Evolutionary conservation across 2,329 filamentous ascomycete species (phyloP), one percentile per base, ranked within the genome.

Genomic region (Fusarium devonianum): DNA sequence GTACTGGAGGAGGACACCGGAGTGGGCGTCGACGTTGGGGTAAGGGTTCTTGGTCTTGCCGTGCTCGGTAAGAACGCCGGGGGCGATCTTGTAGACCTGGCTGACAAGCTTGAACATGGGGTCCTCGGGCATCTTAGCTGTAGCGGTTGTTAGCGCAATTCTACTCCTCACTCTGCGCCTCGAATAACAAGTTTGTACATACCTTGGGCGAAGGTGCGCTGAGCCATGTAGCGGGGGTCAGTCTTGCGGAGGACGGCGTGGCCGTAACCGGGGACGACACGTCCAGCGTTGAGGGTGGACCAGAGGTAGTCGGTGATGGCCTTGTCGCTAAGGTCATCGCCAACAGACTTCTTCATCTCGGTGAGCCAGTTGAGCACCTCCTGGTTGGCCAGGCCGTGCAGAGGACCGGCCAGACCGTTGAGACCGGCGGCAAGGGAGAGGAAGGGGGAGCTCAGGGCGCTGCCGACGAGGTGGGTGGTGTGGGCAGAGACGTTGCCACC

Each of bases 1-100:
- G 88, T 99, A 94, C 83, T 99, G 94, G 67, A 99, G 90, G 64
- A 99, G 90, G 65, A 99, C 94, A 84, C 94, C 94, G 22, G 92
- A 97, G 89, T 97, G 94, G 71, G 93, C 92, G 72, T 97, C 93
- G 71, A 97, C 92, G 82, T 97, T 97, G 78, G 94, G 94, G 85
- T 84, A 97, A 65, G 93, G 93, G 89, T 97, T 97, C 90, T 97
- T 97, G 84, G 93, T 97, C 90, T 99, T 99, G 81, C 94, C 94
- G 83, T 99, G 94, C 87, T 99, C 92, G 64, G 94, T 99, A 75
- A 99, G 84, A 69, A 99, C 94, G 71, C 88, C 89, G 62, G 94
- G 94, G 62, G 94, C 94, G 69, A 99, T 97, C 90, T 99, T 99
- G 90, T 97, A 99, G 68, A 99, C 94, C 83, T 99, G 94, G 85